Base-by-base conservation (phyloP, 225 moss, liverwort and hornwort genomes). In the Pleurozium schreberi region DNA sequence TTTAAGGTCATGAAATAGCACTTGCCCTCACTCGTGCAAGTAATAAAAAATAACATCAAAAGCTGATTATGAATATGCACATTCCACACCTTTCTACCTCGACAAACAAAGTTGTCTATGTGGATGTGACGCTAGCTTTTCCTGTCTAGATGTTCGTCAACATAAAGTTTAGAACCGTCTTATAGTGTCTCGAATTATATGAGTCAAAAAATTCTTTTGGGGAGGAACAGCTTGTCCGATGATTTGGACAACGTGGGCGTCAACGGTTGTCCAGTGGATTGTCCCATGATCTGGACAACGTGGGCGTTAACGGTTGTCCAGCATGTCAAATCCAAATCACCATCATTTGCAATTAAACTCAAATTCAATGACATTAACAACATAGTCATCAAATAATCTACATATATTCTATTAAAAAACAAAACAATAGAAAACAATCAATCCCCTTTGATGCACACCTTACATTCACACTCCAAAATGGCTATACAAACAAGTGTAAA, bases 391-490 rank as follows among this genome's bases (percentile, higher is more conserved):
- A 74, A 47, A 30, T 30, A 74, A 20, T 73, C 10, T 30, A 47
- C 0, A 47, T 19, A 19, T 18, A n/a, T n/a, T n/a, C n/a, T n/a
- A n/a, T n/a, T n/a, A n/a, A n/a, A n/a, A n/a, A n/a, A 31, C 4
- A 17, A 73, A 43, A 43, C n/a, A 28, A 27, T 73, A 28, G 3
- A 28, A 45, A 71, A 71, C 17, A 71, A 43, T 45, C 73, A 43
- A 15, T 1, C n/a, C 3, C 26, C 5, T 7, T 25, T 26, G 9
- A 28, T 1, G 43, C 17, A 43, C 0, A 5, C 28, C 5, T 43
- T 1, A 28, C 9, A 71, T 5, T 9, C 26, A 26, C 26, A 71
- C 27, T 27, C 27, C 25, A 40, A 42, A 42, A 70, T 70, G 9
- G 42, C 3, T 71, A 3, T 27, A 43, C 2, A 45, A 45, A 73